phyloP scores from a whole-genome alignment of 2,329 filamentous ascomycete genomes.

The Botrytis fragariae region DNA sequence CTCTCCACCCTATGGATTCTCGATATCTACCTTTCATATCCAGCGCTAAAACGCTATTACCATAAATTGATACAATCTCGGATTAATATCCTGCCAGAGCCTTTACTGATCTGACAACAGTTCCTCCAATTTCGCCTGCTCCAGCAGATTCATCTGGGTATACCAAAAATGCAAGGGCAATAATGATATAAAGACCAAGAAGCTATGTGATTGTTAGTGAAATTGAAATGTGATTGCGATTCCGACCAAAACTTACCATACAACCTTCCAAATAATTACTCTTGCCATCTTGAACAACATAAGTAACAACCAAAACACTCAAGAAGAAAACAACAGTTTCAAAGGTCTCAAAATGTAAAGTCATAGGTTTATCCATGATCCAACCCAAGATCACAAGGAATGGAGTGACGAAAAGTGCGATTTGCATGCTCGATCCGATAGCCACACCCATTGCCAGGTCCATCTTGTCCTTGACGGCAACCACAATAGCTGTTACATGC shows the following conservation, averaged over 20 bases:
- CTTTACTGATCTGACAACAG: slow-evolving; percentile 18
- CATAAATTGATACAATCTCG: neutral
- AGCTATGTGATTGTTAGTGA: slow-evolving; percentile 48
- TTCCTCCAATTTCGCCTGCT: slow-evolving; percentile 3
- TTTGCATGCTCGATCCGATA: slow-evolving; percentile 77
- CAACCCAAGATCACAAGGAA: slow-evolving; percentile 77
- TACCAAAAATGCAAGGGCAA: slow-evolving; percentile 58
- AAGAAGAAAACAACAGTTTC: slow-evolving; percentile 76
- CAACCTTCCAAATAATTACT: slow-evolving; percentile 84
- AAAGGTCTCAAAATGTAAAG: slow-evolving; percentile 76
- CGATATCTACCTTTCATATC: neutral
- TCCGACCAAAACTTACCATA: slow-evolving; percentile 46
- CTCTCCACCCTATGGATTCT: too few relatives aligned
- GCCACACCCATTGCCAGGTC: slow-evolving; percentile 73
- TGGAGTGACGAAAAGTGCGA: slow-evolving; percentile 75
- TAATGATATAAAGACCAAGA: slow-evolving; percentile 52
- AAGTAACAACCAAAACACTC: slow-evolving; percentile 71
- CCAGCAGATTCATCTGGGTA: slow-evolving; percentile 51
- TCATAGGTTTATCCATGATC: slow-evolving; percentile 66
- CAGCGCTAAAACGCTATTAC: slow-evolving; percentile 12
- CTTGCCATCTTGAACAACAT: slow-evolving; percentile 75
- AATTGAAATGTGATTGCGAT: neutral
- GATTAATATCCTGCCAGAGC: slow-evolving; percentile 20
- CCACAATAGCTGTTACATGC: slow-evolving; percentile 78
- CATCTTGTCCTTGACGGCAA: slow-evolving; percentile 71